phyloP scores from a whole-genome alignment of 1,139 yeast genomes.

The Yamadazyma sp. region DNA sequence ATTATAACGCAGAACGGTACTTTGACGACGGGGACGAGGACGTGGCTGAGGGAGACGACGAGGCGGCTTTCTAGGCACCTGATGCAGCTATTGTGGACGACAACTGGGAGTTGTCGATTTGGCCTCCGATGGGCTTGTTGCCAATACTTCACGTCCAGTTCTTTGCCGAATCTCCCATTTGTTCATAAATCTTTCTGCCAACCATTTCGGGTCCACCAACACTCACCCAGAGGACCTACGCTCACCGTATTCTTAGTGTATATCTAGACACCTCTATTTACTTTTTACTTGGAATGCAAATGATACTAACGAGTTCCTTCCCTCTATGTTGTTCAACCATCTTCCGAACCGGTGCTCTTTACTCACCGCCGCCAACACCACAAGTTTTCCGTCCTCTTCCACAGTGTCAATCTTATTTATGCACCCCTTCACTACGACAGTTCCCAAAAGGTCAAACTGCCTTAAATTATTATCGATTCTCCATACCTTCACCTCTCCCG shows the following conservation, averaged over 20 bases:
- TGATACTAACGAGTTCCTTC: slow-evolving; percentile 42
- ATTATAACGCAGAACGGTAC: slow-evolving; percentile 53
- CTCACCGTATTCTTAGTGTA: background rate
- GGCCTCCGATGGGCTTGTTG: no score
- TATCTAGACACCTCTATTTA: slow-evolving; percentile 19
- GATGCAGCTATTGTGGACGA: background rate
- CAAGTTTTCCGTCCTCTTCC: slow-evolving; percentile 55
- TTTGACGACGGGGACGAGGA: slow-evolving; percentile 79
- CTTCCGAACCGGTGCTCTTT: slow-evolving; percentile 89
- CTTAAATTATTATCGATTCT: slow-evolving; percentile 45
- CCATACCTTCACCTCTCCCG: slow-evolving; percentile 79
- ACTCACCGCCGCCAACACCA: slow-evolving; percentile 66
- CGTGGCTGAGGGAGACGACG: slow-evolving; percentile 79
- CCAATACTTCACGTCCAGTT: no score
- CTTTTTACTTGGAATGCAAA: slow-evolving; percentile 32
- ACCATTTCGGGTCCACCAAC: no score
- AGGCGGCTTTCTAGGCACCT: slow-evolving; percentile 60
- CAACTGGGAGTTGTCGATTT: no score
- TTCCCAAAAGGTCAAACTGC: slow-evolving; percentile 55
- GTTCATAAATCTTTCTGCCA: no score
- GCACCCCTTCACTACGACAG: slow-evolving; percentile 65
- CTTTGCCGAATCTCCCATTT: no score
- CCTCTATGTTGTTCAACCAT: slow-evolving; percentile 57
- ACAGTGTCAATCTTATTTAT: slow-evolving; percentile 67
- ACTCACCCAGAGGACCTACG: no score